phyloP scores from a whole-genome alignment of 2,329 filamentous ascomycete species.

The Torrubiella hemipterigena region DNA sequence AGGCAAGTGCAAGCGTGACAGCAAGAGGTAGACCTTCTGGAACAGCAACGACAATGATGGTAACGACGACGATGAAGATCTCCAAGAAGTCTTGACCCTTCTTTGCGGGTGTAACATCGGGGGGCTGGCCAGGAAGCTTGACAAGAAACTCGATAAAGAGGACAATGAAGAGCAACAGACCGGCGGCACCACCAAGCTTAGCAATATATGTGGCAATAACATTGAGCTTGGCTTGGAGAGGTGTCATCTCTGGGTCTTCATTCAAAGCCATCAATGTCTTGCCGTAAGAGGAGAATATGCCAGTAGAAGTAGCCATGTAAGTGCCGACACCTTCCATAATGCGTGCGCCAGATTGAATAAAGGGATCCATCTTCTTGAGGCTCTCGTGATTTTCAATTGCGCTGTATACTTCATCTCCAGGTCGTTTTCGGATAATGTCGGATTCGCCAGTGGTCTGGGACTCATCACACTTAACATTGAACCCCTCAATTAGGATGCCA shows the following conservation, averaged over 20 bases:
- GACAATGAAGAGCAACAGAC: conserved; percentile 69
- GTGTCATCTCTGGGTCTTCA: conserved; percentile 63
- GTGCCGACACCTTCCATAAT: conserved; percentile 69
- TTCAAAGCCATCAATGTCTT: conserved; percentile 64
- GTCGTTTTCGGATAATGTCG: conserved; percentile 57
- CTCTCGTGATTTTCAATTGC: conserved; percentile 56
- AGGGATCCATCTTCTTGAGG: conserved; percentile 65
- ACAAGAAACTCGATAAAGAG: conserved; percentile 79
- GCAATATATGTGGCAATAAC: conserved; percentile 67
- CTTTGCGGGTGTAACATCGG: conserved; percentile 43
- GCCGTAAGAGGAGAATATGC: conserved; percentile 62
- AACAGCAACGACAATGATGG: conserved; percentile 69
- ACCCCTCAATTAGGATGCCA: conserved; percentile 60
- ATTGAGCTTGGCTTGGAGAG: conserved; percentile 65
- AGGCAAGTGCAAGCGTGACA: conserved; percentile 66
- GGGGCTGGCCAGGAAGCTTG: conserved; percentile 39
- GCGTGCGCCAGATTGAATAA: conserved; percentile 74
- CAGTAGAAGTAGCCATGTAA: conserved; percentile 62
- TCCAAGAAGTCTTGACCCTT: conserved; percentile 72
- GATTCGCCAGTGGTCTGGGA: conserved; percentile 72
- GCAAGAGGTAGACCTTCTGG: conserved; percentile 67
- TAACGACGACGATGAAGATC: conserved; percentile 68
- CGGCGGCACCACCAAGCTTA: conserved; percentile 65
- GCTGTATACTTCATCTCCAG: conserved; percentile 55
- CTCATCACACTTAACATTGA: conserved; percentile 66